Percentiles rank a stretch among this genome's conserved stretches.
These are phyloP conservation scores for Chlorella sp. DNA, from an alignment of 139 green algal species.

Conservation along the genomic window DNA sequence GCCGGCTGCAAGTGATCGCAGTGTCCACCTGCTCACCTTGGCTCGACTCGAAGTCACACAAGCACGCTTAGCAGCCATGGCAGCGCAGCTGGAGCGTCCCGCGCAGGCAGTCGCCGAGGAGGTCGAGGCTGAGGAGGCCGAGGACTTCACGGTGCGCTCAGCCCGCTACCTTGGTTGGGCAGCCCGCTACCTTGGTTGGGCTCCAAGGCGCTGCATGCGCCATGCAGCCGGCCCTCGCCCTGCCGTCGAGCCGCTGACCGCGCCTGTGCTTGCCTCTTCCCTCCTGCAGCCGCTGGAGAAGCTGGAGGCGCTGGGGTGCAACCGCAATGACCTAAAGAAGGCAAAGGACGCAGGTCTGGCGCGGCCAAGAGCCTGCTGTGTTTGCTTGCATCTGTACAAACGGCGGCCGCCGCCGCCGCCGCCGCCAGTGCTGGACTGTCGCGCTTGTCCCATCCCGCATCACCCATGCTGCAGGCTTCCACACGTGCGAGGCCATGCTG, in stretches of 20 bases:
- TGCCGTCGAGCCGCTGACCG: no score
- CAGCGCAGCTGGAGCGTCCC: slow-evolving; percentile 14
- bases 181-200: neutral
- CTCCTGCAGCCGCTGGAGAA: slow-evolving; percentile 68
- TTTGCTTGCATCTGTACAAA: neutral
- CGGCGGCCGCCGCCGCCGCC: neutral
- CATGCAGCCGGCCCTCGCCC: neutral
- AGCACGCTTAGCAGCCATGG: neutral
- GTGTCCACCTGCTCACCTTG: no score
- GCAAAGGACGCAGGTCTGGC: slow-evolving; percentile 72
- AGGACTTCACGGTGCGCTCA: slow-evolving; percentile 1
- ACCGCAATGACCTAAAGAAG: slow-evolving; percentile 91
- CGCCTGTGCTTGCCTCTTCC: neutral
- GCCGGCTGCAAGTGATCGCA: no score
- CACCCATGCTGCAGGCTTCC: slow-evolving; percentile 56
- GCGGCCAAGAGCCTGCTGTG: neutral
- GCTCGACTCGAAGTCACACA: no score
- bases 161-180: neutral
- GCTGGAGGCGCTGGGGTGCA: slow-evolving; percentile 75
- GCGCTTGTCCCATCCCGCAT: neutral
- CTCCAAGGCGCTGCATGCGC: neutral
- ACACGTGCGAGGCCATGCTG: slow-evolving; percentile 80
- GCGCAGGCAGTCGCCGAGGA: slow-evolving; percentile 7
- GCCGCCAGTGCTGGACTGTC: neutral
- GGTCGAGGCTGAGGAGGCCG: slow-evolving; percentile 6